These are phyloP conservation scores for Ceratocystis cacaofunesta DNA, from an alignment of 2,329 filamentous ascomycete genomes.

Conservation along the genomic window DNA sequence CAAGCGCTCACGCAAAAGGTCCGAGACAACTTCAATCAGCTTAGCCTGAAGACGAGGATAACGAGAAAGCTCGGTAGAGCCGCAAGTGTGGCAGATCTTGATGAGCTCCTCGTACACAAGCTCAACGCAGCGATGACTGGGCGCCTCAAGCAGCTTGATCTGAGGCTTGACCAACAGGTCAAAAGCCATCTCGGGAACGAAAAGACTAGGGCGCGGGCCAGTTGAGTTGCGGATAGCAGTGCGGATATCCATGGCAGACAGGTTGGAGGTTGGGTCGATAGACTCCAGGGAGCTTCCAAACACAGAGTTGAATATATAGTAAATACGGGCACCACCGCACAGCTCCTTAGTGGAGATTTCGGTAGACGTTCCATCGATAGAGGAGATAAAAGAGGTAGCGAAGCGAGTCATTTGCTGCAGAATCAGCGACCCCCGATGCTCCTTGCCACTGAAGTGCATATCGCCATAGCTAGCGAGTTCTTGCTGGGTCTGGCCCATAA, in stretches of 20 bases:
- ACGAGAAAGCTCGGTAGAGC: conserved; percentile 79
- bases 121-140: conserved; percentile 91
- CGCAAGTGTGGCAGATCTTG: conserved; percentile 98
- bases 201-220: conserved; percentile 83
- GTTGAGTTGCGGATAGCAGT: conserved; percentile 98
- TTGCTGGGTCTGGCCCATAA: conserved; percentile 99
- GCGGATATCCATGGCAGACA: conserved; percentile 86
- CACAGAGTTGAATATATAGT: conserved; percentile 98
- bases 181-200: conserved; percentile 94
- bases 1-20: conserved; percentile 79
- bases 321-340: conserved; percentile 85
- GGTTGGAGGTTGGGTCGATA: conserved; percentile 89
- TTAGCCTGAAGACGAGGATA: conserved; percentile 91
- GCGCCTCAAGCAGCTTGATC: conserved; percentile 90
- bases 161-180: conserved; percentile 95
- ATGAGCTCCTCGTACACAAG: conserved; percentile 97
- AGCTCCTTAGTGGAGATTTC: conserved; percentile 98
- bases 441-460: conserved; percentile 92
- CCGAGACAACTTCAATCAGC: conserved; percentile 94
- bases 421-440: conserved; percentile 88
- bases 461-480: conserved; percentile 96
- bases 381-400: conserved; percentile 92
- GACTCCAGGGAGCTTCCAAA: conserved; percentile 93
- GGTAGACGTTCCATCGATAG: conserved; percentile 94
- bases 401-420: conserved; percentile 97